Base-by-base conservation (phyloP, 2,329 filamentous ascomycete genomes). In the Zymoseptoria passerinii region DNA sequence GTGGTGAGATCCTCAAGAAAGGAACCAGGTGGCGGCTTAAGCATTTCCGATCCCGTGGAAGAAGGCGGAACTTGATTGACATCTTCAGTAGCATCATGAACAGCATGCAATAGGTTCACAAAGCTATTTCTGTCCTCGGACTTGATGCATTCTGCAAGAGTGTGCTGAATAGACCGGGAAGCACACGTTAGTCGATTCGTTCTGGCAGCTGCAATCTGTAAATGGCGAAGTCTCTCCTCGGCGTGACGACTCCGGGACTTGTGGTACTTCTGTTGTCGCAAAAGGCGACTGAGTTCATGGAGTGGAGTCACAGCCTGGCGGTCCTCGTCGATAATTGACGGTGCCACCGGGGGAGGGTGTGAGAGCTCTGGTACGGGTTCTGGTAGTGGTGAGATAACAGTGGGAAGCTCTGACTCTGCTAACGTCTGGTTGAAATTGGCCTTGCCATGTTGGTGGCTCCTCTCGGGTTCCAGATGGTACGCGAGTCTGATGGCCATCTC, bases 121-220 rank as follows among this genome's bases (percentile, higher is more conserved):
- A 94, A 94, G 61, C 79, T 82, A 68, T 86, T 86, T 76, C 90
- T 90, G 74, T 94, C 87, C 70, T 91, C 89, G 54, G 82, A 83
- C 61, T 87, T 84, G 73, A 92, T 91, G 73, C 83, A 84, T 66
- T 92, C 88, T 65, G 89, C 87, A 66, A 94, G 77, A 65, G 87
- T 89, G 63, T 86, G 83, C 71, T 90, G 85, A 61, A 87, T 84
- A 59, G 88, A 83, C 72, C 89, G 86, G 64, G 88, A 86, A 67
- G 86, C 89, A 64, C 87, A 83, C 66, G 86, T 85, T 70, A 92
- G 78, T 58, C 89, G 86, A 60, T 87, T 84, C 64, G 86, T 89
- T 59, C 91, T 78, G 48, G 88, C 88, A 50, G 86, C 89, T 19
- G 87, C 88, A 55, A 92, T 83, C 61, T 92, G 77, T 69, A 83